Conservation (phyloP, 305 asterid genomes). For the Fraxinus nigra region DNA sequence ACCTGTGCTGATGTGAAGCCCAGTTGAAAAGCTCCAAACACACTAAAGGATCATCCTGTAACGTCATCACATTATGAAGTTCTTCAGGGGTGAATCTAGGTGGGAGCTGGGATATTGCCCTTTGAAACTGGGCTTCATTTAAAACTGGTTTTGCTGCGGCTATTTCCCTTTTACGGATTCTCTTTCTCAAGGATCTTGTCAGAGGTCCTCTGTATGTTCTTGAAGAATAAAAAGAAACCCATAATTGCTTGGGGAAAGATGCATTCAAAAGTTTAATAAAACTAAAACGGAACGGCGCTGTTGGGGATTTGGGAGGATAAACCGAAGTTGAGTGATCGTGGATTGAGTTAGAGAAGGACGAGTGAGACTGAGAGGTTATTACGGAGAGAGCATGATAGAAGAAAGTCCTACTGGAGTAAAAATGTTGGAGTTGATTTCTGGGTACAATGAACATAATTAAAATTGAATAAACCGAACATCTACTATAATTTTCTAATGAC, state of each 20-base stretch:
- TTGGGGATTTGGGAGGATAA: constrained; percentile 12
- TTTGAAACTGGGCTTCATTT: constrained; percentile 47
- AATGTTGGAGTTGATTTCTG: constrained; percentile 21
- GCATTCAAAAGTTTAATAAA: constrained; percentile 8
- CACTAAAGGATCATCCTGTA: constrained; percentile 62
- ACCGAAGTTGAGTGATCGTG: constrained; percentile 21
- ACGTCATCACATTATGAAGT: constrained; percentile 53
- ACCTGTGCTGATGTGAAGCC: constrained; percentile 87
- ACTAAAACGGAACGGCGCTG: not conserved
- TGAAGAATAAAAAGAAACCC: constrained; percentile 42
- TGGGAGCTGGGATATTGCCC: constrained; percentile 53
- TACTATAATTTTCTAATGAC: not conserved
- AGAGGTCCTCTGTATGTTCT: constrained; percentile 59
- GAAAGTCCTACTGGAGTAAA: constrained; percentile 7
- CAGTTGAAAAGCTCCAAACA: constrained; percentile 89
- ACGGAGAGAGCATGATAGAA: not conserved
- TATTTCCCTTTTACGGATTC: constrained; percentile 65
- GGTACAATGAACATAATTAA: constrained; percentile 28
- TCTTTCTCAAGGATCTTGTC: constrained; percentile 64
- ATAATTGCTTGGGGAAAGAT: constrained; percentile 11
- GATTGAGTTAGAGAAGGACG: constrained; percentile 11
- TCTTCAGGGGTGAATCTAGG: constrained; percentile 81
- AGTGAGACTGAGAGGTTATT: not conserved
- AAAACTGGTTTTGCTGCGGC: constrained; percentile 69
- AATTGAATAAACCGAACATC: not conserved